Evolutionary conservation across 805 yeast species (phyloP), one percentile per base, ranked within the genome.

Genomic region (Monosporozyma aerobia): DNA sequence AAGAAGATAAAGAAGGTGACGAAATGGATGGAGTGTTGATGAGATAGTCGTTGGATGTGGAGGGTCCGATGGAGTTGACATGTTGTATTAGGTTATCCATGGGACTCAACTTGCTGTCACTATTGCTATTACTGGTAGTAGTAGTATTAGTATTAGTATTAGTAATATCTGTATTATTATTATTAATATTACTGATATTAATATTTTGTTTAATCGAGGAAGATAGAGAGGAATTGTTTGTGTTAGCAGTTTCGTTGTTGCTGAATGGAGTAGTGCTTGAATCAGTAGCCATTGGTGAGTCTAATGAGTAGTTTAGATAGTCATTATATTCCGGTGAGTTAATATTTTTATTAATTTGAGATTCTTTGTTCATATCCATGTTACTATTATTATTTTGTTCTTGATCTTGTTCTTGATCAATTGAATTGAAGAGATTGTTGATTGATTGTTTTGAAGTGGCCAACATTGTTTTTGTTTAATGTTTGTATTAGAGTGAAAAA

Each of bases 1-100:
- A 53, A 2, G 58, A 55, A 6, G 58, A 55, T 7, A 51, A 7
- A 1, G 58, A 53, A 5, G 51, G 45, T 7, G 54, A 30, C 13
- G 29, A 40, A 6, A 50, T 37, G 23, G 49, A 25, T 14, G 32
- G 45, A 10, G 45, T 43, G 16, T 43, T 22, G 25, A 23, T 23
- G 4, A 23, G 25, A 43, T 43, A 43, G 11, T 43, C 45, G 23
- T 47, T 47, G 13, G 39, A 35, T 35, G 39, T 5, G 5, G 39
- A 35, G 5, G 39, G 14, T 14, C 7, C n/a, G 11, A 23, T 39
- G 11, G 25, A 39, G 19, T 39, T 8, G 25, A 13, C 39, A 35
- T 35, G 39, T 35, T 35, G 39, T 35, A n/a, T 7, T 39, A 19
- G 43, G 19, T 39, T 11, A 16, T 39, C 43, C 4, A 13, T 39